Conservation (phyloP, 2,329 filamentous ascomycete species). For the Phialophora expanda region DNA sequence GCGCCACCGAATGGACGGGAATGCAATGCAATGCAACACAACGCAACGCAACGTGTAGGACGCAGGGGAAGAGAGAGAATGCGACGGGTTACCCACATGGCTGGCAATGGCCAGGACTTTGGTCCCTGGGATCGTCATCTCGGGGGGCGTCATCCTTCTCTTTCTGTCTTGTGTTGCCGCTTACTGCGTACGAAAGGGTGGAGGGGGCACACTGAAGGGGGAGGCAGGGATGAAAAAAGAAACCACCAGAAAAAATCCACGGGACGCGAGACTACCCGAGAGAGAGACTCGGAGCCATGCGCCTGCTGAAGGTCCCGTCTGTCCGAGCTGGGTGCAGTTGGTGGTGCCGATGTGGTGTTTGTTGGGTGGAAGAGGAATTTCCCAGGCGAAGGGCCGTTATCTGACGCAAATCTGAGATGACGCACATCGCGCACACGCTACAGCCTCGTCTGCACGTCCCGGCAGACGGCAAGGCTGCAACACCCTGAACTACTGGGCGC, state of each 20-base stretch:
- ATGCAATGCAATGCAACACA: constrained; percentile 12
- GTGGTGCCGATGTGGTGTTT: no score
- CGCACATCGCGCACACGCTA: background rate
- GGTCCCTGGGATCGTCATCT: constrained; percentile 60
- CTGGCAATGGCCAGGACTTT: constrained; percentile 86
- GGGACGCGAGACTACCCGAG: background rate
- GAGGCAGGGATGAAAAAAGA: no score
- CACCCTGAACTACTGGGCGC: background rate
- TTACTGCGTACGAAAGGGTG: no score
- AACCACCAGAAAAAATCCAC: background rate
- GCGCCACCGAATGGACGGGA: background rate
- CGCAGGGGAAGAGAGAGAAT: constrained; percentile 4
- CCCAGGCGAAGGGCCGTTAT: constrained; percentile 2
- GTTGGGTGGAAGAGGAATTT: background rate
- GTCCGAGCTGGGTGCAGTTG: background rate
- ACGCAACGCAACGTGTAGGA: no score
- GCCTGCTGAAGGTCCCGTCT: background rate
- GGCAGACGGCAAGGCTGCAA: background rate
- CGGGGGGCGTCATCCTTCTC: background rate
- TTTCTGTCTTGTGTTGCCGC: background rate
- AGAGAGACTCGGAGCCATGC: background rate
- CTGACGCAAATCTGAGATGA: constrained; percentile 2
- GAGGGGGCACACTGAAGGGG: no score
- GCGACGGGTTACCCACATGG: constrained; percentile 71
- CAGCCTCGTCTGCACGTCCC: background rate